These are phyloP conservation scores for Nymphaea colorata DNA, from an alignment of 164 flowering plant species.

Conservation along the genomic window DNA sequence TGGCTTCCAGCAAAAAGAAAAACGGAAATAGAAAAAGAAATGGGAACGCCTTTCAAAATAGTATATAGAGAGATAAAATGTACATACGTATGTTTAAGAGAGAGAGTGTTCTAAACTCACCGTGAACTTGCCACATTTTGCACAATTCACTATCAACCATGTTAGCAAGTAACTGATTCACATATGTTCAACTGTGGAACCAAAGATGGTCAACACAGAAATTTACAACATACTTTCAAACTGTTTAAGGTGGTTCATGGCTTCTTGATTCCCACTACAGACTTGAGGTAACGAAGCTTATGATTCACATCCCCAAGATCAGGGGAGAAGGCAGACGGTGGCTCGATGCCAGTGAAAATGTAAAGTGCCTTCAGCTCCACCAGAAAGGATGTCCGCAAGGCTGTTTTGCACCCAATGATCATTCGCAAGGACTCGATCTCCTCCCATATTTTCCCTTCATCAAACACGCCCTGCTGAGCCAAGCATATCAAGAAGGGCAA, in stretches of 20 bases:
- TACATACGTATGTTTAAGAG: too few species aligned
- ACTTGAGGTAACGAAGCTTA: conserved; percentile 65
- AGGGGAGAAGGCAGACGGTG: conserved; percentile 31
- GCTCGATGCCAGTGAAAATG: conserved; percentile 72
- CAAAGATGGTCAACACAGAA: conserved; percentile 1
- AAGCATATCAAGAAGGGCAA: not conserved
- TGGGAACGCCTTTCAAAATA: too few species aligned
- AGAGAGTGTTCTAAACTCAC: too few species aligned
- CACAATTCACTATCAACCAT: too few species aligned
- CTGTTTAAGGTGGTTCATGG: not conserved
- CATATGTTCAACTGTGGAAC: too few species aligned
- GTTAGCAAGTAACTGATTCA: too few species aligned
- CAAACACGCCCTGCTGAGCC: conserved; percentile 19
- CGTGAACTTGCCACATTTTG: too few species aligned
- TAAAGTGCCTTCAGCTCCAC: conserved; percentile 76
- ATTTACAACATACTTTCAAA: too few species aligned
- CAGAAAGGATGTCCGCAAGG: conserved; percentile 17
- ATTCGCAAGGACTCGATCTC: conserved; percentile 43
- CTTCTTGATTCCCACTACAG: conserved; percentile 59
- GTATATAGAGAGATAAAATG: too few species aligned
- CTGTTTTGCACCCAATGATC: conserved; percentile 60
- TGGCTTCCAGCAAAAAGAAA: too few species aligned
- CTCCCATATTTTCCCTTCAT: conserved; percentile 53
- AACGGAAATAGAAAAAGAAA: too few species aligned
- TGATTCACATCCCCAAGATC: conserved; percentile 35